Percentiles rank a stretch among this genome's conserved stretches.
Evolutionary conservation across 129 eudicot species (phyloP).

Genomic region (Centella asiatica): DNA sequence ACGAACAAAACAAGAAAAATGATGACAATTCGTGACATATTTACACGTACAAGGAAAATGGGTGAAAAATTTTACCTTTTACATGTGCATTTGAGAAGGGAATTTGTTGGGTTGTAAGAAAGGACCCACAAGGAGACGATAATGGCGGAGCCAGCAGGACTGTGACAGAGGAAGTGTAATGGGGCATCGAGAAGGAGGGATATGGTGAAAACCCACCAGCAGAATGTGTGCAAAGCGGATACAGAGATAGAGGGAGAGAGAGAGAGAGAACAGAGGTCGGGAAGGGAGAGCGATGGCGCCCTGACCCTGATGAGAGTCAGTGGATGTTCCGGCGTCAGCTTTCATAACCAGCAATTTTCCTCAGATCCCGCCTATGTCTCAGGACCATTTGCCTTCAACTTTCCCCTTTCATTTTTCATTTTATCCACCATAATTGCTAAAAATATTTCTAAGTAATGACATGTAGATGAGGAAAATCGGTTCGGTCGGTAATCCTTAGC

Average conservation of each 20-base stretch:
- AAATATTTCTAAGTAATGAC: no score
- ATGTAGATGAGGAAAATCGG: no score
- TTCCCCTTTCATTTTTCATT: neutral
- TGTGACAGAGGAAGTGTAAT: neutral
- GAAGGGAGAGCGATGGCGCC: neutral
- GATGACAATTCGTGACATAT: constrained; percentile 5
- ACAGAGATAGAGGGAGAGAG: constrained; percentile 8
- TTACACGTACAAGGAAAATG: constrained; percentile 8
- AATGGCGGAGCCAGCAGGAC: constrained; percentile 17
- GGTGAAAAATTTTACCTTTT: constrained; percentile 15
- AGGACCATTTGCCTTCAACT: neutral
- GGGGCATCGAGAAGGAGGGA: neutral
- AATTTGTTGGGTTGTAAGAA: constrained; percentile 12
- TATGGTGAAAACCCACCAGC: constrained; percentile 13
- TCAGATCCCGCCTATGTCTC: constrained; percentile 22
- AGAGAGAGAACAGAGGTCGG: neutral
- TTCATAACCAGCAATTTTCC: constrained; percentile 31
- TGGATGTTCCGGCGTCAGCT: constrained; percentile 7
- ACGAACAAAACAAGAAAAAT: constrained; percentile 1
- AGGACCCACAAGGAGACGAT: constrained; percentile 14
- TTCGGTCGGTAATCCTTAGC: no score
- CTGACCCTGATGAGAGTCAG: constrained; percentile 1
- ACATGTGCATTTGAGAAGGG: constrained; percentile 11
- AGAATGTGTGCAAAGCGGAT: constrained; percentile 6
- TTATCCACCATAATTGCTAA: neutral